These are phyloP conservation scores for Coniochaeta prunicola DNA, from an alignment of 2,329 filamentous ascomycete genomes.

Conservation along the genomic window DNA sequence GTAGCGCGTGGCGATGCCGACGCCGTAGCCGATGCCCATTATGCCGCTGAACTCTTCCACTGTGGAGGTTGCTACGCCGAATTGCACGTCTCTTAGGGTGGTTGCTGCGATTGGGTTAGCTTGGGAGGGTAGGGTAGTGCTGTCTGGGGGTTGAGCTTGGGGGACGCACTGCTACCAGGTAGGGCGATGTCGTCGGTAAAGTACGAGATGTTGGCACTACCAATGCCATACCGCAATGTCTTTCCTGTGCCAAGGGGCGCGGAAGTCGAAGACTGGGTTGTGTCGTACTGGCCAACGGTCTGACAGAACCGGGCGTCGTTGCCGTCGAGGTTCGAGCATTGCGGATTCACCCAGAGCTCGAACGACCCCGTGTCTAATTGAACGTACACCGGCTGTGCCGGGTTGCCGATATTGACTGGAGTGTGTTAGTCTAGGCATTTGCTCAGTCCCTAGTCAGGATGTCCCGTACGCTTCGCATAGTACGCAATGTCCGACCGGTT, in stretches of 20 bases:
- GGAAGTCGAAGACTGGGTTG: constrained; percentile 31
- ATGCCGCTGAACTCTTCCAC: constrained; percentile 50
- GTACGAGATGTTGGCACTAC: constrained; percentile 34
- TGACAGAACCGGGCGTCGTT: constrained; percentile 37
- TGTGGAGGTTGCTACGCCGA: constrained; percentile 52
- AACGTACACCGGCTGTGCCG: constrained; percentile 43
- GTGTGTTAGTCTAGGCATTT: constrained; percentile 11
- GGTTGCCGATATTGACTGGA: constrained; percentile 44
- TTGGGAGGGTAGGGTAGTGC: background rate
- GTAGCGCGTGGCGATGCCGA: constrained; percentile 37
- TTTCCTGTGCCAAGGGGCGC: constrained; percentile 24
- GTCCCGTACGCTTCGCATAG: constrained; percentile 37
- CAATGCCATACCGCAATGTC: constrained; percentile 43
- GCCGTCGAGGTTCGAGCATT: constrained; percentile 37
- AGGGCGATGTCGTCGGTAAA: constrained; percentile 2
- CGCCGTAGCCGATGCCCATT: constrained; percentile 66
- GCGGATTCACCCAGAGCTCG: constrained; percentile 57
- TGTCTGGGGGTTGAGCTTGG: background rate
- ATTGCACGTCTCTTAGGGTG: constrained; percentile 47
- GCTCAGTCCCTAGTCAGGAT: background rate
- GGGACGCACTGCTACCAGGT: background rate
- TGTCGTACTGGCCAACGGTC: constrained; percentile 35
- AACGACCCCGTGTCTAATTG: constrained; percentile 54
- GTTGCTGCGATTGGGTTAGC: constrained; percentile 18
- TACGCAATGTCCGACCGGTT: constrained; percentile 48